Percentiles rank a stretch among this genome's conserved stretches.
Evolutionary conservation across 1,284 basidiomycete genomes (phyloP).

Genomic region (Veloboletus limbatus): DNA sequence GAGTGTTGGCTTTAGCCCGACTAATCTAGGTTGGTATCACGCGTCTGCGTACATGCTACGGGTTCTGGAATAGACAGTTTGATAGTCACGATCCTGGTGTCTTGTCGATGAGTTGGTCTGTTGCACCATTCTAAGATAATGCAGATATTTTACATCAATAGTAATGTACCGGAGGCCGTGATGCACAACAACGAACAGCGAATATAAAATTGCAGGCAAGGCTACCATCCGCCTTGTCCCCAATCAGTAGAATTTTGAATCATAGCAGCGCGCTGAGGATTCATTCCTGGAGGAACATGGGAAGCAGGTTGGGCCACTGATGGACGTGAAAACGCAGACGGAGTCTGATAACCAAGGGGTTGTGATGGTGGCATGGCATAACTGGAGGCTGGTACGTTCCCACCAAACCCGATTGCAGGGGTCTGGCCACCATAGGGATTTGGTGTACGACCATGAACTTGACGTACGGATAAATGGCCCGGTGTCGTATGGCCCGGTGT

Average conservation of each 20-base stretch:
- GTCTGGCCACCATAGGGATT: constrained; percentile 66
- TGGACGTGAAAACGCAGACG: constrained; percentile 42
- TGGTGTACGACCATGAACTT: constrained; percentile 60
- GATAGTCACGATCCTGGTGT: neutral
- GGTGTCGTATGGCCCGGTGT: constrained; percentile 72
- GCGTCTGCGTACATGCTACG: neutral
- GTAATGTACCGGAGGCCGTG: constrained; percentile 21
- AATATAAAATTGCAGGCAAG: constrained; percentile 13
- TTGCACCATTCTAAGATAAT: constrained; percentile 23
- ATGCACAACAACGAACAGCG: constrained; percentile 11
- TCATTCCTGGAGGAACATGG: constrained; percentile 51
- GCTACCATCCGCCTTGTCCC: constrained; percentile 36
- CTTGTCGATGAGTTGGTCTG: neutral
- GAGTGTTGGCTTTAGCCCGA: no score
- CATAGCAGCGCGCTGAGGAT: constrained; percentile 61
- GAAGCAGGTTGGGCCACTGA: constrained; percentile 44
- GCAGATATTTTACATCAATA: constrained; percentile 27
- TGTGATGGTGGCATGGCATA: constrained; percentile 38
- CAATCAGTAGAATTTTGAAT: constrained; percentile 46
- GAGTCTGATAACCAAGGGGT: constrained; percentile 63
- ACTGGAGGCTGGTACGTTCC: constrained; percentile 25
- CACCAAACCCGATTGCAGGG: constrained; percentile 39
- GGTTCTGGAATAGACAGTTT: no score
- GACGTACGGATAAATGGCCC: constrained; percentile 70
- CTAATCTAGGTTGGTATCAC: neutral